These are phyloP conservation scores for Phytophthora megakarya DNA, from an alignment of 352 stramenopile genomes.

Conservation along the genomic window DNA sequence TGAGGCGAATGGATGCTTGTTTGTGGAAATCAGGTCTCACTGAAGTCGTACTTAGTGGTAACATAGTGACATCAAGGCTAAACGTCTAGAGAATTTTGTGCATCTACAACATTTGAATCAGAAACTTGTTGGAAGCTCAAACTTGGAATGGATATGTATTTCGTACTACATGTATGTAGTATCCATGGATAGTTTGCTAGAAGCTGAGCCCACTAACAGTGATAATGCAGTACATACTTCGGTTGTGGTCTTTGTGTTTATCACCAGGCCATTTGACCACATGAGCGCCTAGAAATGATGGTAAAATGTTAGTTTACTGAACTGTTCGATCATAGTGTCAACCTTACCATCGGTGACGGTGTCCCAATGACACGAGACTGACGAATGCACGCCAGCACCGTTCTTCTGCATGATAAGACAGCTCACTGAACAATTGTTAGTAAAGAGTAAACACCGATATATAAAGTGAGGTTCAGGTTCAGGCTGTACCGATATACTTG, in stretches of 20 bases:
- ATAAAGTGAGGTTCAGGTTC: too few relatives aligned
- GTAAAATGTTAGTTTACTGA: neutral
- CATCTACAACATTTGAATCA: slow-evolving; percentile 15
- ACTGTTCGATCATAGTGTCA: neutral
- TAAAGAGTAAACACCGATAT: too few relatives aligned
- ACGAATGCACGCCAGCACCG: slow-evolving; percentile 88
- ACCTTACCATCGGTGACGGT: slow-evolving; percentile 84
- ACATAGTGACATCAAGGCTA: slow-evolving; percentile 15
- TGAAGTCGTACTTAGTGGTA: slow-evolving; percentile 13
- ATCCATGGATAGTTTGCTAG: slow-evolving; percentile 42
- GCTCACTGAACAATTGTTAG: slow-evolving; percentile 57
- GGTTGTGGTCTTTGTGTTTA: slow-evolving; percentile 90
- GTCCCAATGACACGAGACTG: slow-evolving; percentile 92
- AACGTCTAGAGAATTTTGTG: slow-evolving; percentile 15
- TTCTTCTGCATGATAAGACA: slow-evolving; percentile 95
- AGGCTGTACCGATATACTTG: slow-evolving; percentile 92
- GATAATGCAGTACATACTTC: slow-evolving; percentile 90
- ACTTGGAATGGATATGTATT: slow-evolving; percentile 1
- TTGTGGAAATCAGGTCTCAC: slow-evolving; percentile 33
- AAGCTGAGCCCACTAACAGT: slow-evolving; percentile 88
- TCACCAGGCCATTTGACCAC: slow-evolving; percentile 91
- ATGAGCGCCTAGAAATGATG: slow-evolving; percentile 49
- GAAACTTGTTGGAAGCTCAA: slow-evolving; percentile 8
- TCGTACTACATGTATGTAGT: neutral
- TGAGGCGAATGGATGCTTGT: slow-evolving; percentile 18